Base-by-base conservation (phyloP, 2,329 filamentous ascomycete species). In the Epichloe sibirici region DNA sequence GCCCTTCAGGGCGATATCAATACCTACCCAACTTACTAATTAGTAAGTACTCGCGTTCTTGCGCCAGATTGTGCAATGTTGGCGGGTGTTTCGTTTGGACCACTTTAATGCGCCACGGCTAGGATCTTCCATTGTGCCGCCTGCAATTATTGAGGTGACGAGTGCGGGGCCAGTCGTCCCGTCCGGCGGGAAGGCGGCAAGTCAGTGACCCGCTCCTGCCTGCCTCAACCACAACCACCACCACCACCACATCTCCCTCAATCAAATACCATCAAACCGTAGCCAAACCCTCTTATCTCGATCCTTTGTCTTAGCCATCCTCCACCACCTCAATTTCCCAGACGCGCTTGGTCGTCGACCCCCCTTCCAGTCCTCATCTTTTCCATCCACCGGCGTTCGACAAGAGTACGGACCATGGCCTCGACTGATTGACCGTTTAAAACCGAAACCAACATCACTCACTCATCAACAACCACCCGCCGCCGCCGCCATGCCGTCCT, bases 401-500 rank as follows among this genome's bases (percentile, higher is more conserved):
- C 35, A 21, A 23, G 38, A n/a, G 55, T 55, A 59, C 63, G 64
- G 67, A 68, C 50, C 63, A 71, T 71, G 69, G 69, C 66, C 61
- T 57, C 68, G 62, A 64, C 62, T 62, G 58, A 62, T 51, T 69
- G 63, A 67, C 58, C 61, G 35, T 50, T 38, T 34, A 35, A 42
- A 46, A 12, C n/a, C 23, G n/a, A 31, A 45, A 2, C n/a, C 34
- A 23, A 37, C 38, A 38, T 23, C 45, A 13, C 11, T 44, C 48
- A 37, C 13, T 35, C 47, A 21, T 17, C 35, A 13, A 8, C 13
- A 13, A 45, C 40, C 34, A 51, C 21, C 34, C 13, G 25, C 50
- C 47, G 46, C 53, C 48, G 44, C 21, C 59, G 61, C 56, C 56
- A 79, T 79, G 76, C 74, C 76, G 54, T 70, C 75, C 57, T 71